Evolutionary conservation across 495 filamentous ascomycete species (phyloP), one percentile per base, ranked within the genome.

Genomic region (Trichoderma orchidacearum): DNA sequence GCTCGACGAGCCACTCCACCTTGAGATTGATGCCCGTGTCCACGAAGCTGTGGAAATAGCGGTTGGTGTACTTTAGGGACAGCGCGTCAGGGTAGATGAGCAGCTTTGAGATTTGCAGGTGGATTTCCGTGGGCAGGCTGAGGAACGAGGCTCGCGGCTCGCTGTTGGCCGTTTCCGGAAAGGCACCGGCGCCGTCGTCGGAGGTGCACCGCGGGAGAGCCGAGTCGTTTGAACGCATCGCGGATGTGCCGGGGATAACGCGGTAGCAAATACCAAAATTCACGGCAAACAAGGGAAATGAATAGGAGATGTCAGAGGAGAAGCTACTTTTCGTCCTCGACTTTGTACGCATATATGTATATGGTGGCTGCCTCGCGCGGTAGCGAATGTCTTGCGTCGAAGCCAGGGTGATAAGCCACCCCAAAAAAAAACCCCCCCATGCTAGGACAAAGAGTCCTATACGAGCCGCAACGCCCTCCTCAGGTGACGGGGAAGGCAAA

Each of bases 21-120:
- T 87, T 86, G 23, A 85, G 69, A 36, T 74, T 63, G 0, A 86
- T 76, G 11, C 82, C 83, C 1, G 83, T 87, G 60, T 84, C 79
- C 51, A 86, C 81, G 1, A 83, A 63, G n/a, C 61, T 60, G 65
- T 80, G 82, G 63, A 87, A 84, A 60, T 85, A 77, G 35, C 76
- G 76, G 59, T 66, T 78, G 28, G 75, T 79, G 63, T 86, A 82
- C 59, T 86, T 86, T 21, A 87, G 70, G 1, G 64, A 83, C 29
- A 75, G 71, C 1, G 79, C 78, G 58, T 83, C 79, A 1, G 80
- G 80, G 56, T 83, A 82, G 21, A 70, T 75, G 54, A 82, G 78
- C 51, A 77, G 66, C 9, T 62, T 60, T 32, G 70, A 60, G 54
- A 84, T 77, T 28, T 77, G 65, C 17, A 77, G 63, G 59, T 86